Percentiles rank a stretch among this genome's conserved stretches.
These are phyloP conservation scores for Suillus tomentosus DNA, from an alignment of 768 basidiomycete genomes.

Conservation along the genomic window DNA sequence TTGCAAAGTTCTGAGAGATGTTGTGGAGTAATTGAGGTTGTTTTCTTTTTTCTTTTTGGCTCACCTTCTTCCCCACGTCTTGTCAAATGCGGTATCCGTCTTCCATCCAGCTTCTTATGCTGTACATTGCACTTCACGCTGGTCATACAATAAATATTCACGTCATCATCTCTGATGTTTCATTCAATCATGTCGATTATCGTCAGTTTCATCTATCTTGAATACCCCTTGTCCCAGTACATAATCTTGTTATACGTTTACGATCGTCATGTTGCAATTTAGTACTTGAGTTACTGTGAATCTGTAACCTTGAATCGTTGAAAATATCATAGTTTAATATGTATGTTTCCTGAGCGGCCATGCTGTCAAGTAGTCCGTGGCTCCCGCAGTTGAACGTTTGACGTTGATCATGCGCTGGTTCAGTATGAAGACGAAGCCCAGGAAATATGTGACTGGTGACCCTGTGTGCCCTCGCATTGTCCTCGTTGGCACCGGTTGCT, in stretches of 20 bases:
- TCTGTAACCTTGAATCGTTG: background rate
- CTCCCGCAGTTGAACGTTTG: too few species aligned
- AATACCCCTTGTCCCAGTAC: background rate
- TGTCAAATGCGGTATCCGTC: background rate
- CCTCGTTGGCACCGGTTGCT: too few species aligned
- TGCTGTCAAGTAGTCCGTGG: background rate
- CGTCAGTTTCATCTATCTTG: background rate
- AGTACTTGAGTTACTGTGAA: background rate
- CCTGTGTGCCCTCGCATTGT: too few species aligned
- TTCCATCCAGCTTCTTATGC: background rate
- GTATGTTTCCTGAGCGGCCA: background rate
- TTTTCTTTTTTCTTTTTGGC: background rate
- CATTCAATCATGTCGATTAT: background rate
- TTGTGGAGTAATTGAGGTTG: background rate
- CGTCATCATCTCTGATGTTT: background rate
- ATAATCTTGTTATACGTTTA: background rate
- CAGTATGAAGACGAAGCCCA: too few species aligned
- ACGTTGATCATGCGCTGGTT: too few species aligned
- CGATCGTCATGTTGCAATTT: background rate
- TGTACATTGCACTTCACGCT: background rate
- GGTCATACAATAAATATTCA: background rate
- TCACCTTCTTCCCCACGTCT: background rate
- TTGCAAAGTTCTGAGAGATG: constrained; percentile 30
- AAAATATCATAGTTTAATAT: background rate
- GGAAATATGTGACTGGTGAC: too few species aligned